Evolutionary conservation across 1,284 basidiomycete species (phyloP).

Genomic region (Jaminaea rosea): DNA sequence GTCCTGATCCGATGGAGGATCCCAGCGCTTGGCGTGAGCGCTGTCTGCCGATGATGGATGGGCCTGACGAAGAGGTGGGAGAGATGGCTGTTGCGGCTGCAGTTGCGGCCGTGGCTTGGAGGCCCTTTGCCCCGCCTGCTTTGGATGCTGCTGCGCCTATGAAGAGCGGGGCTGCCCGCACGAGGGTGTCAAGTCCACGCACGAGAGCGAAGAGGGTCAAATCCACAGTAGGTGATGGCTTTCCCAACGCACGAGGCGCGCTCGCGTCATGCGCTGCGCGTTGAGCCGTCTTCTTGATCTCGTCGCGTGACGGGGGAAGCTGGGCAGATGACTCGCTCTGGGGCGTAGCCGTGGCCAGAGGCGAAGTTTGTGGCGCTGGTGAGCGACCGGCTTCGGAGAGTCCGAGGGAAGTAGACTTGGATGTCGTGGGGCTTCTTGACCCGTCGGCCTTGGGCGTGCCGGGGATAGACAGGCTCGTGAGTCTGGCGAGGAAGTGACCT

Average conservation of each 20-base stretch:
- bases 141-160: neutral
- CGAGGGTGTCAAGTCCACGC: slow-evolving; percentile 43
- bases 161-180: slow-evolving; percentile 22
- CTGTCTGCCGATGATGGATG: neutral
- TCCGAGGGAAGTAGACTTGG: neutral
- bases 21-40: neutral
- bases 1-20: neutral
- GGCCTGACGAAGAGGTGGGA: too few species aligned
- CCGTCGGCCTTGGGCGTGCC: slow-evolving; percentile 3
- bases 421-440: slow-evolving; percentile 2
- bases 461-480: slow-evolving; percentile 27
- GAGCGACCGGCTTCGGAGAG: neutral
- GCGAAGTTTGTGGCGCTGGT: neutral
- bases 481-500: slow-evolving; percentile 27
- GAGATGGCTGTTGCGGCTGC: too few species aligned
- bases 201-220: slow-evolving; percentile 48
- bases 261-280: too few species aligned
- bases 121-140: neutral
- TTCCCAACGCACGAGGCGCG: slow-evolving; percentile 16
- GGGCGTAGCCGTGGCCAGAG: neutral
- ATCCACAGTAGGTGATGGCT: slow-evolving; percentile 46
- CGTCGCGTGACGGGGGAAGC: neutral
- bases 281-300: too few species aligned
- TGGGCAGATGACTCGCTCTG: neutral
- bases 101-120: too few species aligned